Conservation (phyloP, 495 filamentous ascomycete genomes). For the Aspergillus ostianus region DNA sequence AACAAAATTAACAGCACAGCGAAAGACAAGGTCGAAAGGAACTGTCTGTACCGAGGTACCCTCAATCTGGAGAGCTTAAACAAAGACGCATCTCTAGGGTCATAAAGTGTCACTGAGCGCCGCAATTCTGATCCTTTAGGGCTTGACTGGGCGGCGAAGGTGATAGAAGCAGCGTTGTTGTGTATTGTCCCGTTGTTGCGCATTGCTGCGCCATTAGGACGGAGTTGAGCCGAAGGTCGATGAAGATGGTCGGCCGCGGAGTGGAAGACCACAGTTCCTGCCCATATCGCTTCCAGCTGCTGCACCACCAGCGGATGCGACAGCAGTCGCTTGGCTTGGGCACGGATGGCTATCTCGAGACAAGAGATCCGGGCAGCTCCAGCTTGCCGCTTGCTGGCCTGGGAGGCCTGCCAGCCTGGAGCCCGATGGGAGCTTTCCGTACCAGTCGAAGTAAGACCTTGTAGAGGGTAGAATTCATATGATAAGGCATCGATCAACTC, state of each 20-base stretch:
- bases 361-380: conserved; percentile 77
- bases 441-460: conserved; percentile 59
- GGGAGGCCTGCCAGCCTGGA: conserved; percentile 32
- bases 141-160: not conserved
- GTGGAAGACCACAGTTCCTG: conserved; percentile 88
- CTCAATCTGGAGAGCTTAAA: conserved; percentile 88
- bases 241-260: conserved; percentile 80
- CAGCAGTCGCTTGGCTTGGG: conserved; percentile 83
- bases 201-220: conserved; percentile 20
- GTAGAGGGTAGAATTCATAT: conserved; percentile 91
- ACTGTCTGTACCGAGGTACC: conserved; percentile 85
- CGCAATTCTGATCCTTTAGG: conserved; percentile 35
- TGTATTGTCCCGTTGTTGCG: conserved; percentile 3
- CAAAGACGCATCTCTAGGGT: conserved; percentile 81
- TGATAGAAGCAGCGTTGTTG: conserved; percentile 9
- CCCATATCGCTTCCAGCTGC: conserved; percentile 94
- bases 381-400: conserved; percentile 36
- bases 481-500: conserved; percentile 89
- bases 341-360: conserved; percentile 86
- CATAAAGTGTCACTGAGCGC: conserved; percentile 81
- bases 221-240: conserved; percentile 39
- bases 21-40: conserved; percentile 82
- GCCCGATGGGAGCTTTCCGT: conserved; percentile 27
- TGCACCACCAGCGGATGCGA: conserved; percentile 87
- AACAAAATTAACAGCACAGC: conserved; percentile 80